These are phyloP conservation scores for Ophiocordyceps camponoti-leonardi DNA, from an alignment of 2,329 filamentous ascomycete genomes.

Conservation along the genomic window DNA sequence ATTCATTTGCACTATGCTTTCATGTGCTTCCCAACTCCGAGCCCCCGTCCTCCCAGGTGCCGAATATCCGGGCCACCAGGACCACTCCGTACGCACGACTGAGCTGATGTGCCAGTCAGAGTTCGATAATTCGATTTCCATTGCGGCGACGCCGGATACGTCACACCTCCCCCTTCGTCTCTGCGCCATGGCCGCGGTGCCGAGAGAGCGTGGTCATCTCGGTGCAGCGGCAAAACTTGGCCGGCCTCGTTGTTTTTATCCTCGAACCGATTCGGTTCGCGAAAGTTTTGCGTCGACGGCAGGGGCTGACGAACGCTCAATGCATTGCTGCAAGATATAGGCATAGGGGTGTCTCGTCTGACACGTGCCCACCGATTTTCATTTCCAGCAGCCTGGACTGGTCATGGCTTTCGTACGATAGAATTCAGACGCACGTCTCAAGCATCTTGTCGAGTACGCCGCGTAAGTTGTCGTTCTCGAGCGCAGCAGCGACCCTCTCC, in stretches of 20 bases:
- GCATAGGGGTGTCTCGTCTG: not conserved
- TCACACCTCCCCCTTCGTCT: not conserved
- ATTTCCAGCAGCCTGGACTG: not conserved
- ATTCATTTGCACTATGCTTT: too few species aligned
- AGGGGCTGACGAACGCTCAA: too few species aligned
- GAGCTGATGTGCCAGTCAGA: not conserved
- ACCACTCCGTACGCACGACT: not conserved
- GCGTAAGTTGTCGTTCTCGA: constrained; percentile 85
- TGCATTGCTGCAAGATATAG: not conserved
- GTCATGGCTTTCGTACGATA: not conserved
- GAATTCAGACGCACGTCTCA: constrained; percentile 50
- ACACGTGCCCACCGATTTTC: not conserved
- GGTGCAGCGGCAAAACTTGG: not conserved
- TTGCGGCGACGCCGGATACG: too few species aligned
- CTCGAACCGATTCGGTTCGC: too few species aligned
- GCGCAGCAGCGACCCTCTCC: constrained; percentile 82
- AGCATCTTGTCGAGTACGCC: constrained; percentile 88
- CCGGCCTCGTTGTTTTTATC: too few species aligned
- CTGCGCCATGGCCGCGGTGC: not conserved
- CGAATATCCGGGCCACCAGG: not conserved
- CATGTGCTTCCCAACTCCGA: too few species aligned
- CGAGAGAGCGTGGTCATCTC: not conserved
- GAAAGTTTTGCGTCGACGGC: too few species aligned
- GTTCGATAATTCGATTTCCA: too few species aligned
- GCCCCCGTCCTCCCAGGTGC: not conserved